These are phyloP conservation scores for Solanum pennellii DNA, from an alignment of 257 asterid genomes.

Conservation along the genomic window DNA sequence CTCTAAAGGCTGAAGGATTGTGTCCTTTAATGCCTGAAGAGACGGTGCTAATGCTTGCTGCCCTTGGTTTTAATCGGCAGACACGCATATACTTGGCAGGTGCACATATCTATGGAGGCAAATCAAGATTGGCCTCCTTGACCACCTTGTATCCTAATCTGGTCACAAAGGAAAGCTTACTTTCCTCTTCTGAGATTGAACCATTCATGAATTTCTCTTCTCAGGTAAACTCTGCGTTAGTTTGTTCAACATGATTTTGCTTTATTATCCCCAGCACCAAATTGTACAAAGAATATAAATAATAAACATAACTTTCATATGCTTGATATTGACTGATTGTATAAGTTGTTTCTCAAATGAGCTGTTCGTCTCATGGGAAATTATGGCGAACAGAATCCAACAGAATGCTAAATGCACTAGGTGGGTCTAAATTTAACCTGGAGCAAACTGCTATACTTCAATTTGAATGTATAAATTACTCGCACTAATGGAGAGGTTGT, in stretches of 20 bases:
- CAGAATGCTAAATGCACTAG: background rate
- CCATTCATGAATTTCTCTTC: constrained; percentile 79
- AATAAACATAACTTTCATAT: background rate
- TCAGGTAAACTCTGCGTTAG: constrained; percentile 47
- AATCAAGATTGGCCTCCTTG: constrained; percentile 68
- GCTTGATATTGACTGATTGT: background rate
- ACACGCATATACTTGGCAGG: constrained; percentile 90
- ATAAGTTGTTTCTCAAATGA: background rate
- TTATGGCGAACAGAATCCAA: background rate
- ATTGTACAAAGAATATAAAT: background rate
- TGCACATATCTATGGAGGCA: constrained; percentile 90
- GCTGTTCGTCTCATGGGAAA: background rate
- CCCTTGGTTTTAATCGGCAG: constrained; percentile 79
- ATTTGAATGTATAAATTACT: background rate
- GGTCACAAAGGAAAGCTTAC: constrained; percentile 83
- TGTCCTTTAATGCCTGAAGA: constrained; percentile 99
- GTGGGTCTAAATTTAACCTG: background rate
- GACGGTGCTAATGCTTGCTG: constrained; percentile 93
- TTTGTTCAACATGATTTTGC: background rate
- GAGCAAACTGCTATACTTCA: background rate
- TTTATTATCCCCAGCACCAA: background rate
- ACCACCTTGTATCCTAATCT: constrained; percentile 86
- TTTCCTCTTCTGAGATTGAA: constrained; percentile 66
- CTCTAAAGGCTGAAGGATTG: constrained; percentile 68
- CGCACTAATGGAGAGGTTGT: background rate